A percentile compares a stretch with the other conserved stretches of the same genome.
Evolutionary conservation across 2,329 filamentous ascomycete genomes (phyloP).

Genomic region (Diaporthe destruens): DNA sequence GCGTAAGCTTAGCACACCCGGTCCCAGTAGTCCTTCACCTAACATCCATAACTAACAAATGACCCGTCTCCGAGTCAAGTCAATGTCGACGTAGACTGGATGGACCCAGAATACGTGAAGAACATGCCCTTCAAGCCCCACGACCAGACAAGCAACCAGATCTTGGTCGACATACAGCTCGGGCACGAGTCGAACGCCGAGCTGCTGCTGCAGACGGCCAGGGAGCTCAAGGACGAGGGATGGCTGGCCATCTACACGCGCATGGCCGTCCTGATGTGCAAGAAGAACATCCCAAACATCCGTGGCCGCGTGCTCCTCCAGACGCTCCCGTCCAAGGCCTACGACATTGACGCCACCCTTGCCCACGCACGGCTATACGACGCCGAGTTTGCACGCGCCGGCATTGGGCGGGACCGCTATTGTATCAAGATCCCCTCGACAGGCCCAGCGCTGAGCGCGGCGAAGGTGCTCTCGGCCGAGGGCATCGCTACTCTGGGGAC

Average conservation of each 20-base stretch:
- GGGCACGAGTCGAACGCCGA: conserved; percentile 57
- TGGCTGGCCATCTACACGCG: conserved; percentile 64
- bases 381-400: conserved; percentile 58
- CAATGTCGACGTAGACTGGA: conserved; percentile 65
- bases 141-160: conserved; percentile 65
- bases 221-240: conserved; percentile 58
- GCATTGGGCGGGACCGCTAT: conserved; percentile 59
- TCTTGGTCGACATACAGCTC: conserved; percentile 62
- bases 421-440: conserved; percentile 66
- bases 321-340: conserved; percentile 60
- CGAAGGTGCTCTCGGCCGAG: conserved; percentile 56
- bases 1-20: conserved; percentile 46
- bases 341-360: conserved; percentile 58
- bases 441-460: conserved; percentile 60
- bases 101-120: conserved; percentile 62
- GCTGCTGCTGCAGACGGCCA: conserved; percentile 55
- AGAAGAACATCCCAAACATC: conserved; percentile 60
- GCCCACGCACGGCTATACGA: conserved; percentile 61
- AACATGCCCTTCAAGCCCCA: conserved; percentile 59
- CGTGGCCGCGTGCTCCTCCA: conserved; percentile 63
- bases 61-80: conserved; percentile 49
- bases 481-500: conserved; percentile 63
- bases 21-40: background rate
- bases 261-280: conserved; percentile 60
- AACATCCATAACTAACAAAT: background rate